These are phyloP conservation scores for Fusarium heterosporum DNA, from an alignment of 2,329 filamentous ascomycete genomes.

Conservation along the genomic window DNA sequence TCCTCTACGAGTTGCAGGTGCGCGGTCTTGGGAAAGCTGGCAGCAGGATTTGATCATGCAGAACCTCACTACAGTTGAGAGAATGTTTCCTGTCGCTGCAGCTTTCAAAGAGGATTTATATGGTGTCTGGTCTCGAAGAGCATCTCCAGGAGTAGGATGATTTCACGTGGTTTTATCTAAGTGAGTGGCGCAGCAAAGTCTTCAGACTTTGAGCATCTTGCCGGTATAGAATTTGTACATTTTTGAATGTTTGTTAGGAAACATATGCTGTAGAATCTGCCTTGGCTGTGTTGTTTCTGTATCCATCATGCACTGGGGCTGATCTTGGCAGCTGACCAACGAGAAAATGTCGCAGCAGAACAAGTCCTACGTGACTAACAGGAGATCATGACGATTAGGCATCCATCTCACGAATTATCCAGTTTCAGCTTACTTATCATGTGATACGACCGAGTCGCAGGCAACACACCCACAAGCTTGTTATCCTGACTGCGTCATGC, in stretches of 20 bases:
- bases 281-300: background rate
- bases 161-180: too few relatives aligned
- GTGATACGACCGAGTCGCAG: conserved; percentile 24
- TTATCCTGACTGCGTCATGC: conserved; percentile 9
- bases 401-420: conserved; percentile 15
- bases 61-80: conserved; percentile 36
- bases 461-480: conserved; percentile 7
- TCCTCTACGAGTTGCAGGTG: conserved; percentile 52
- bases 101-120: conserved; percentile 42
- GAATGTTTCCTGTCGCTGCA: conserved; percentile 45
- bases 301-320: background rate
- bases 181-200: too few relatives aligned
- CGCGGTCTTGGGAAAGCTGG: conserved; percentile 41
- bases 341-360: background rate
- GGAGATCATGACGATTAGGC: conserved; percentile 18
- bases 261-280: background rate
- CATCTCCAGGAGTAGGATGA: background rate
- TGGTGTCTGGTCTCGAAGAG: conserved; percentile 34
- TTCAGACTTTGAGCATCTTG: too few relatives aligned
- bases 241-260: background rate
- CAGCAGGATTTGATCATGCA: conserved; percentile 42
- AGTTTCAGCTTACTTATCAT: conserved; percentile 19
- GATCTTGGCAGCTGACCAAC: conserved; percentile 21
- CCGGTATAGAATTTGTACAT: background rate
- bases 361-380: conserved; percentile 7